Conservation (phyloP, 495 filamentous ascomycete genomes). For the Aspergillus ellipticus region DNA sequence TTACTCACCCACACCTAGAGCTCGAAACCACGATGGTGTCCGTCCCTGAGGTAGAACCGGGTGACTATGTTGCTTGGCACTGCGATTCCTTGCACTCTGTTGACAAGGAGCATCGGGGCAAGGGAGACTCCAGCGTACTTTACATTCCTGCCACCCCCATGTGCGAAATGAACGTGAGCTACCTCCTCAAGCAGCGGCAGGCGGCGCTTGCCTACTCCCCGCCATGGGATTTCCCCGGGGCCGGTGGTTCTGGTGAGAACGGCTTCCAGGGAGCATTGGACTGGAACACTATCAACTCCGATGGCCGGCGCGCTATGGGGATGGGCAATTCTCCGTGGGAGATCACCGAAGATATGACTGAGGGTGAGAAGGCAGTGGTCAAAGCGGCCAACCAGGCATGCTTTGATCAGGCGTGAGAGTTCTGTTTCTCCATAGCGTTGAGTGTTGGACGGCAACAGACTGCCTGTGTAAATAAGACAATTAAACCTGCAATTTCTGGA, state of each 20-base stretch:
- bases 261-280: constrained; percentile 40
- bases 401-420: constrained; percentile 20
- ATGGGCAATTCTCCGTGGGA: constrained; percentile 47
- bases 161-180: constrained; percentile 67
- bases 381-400: constrained; percentile 56
- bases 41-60: constrained; percentile 70
- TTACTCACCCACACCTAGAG: constrained; percentile 73
- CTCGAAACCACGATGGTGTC: constrained; percentile 73
- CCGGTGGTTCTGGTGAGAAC: constrained; percentile 45
- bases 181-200: constrained; percentile 64
- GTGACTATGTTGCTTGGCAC: constrained; percentile 90
- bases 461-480: background rate
- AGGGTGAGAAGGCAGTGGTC: constrained; percentile 56
- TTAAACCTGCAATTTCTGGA: too few relatives aligned
- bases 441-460: background rate
- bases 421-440: background rate
- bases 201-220: constrained; percentile 44
- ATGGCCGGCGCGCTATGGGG: constrained; percentile 59
- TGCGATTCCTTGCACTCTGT: constrained; percentile 82
- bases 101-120: constrained; percentile 70
- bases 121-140: constrained; percentile 69
- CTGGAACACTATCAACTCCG: constrained; percentile 33
- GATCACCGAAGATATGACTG: constrained; percentile 43
- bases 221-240: constrained; percentile 61
- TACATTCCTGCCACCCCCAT: constrained; percentile 86